A percentile compares a stretch with the other conserved stretches of the same genome.
phyloP scores from a whole-genome alignment of 164 flowering plant species.

The Amborella trichopoda region DNA sequence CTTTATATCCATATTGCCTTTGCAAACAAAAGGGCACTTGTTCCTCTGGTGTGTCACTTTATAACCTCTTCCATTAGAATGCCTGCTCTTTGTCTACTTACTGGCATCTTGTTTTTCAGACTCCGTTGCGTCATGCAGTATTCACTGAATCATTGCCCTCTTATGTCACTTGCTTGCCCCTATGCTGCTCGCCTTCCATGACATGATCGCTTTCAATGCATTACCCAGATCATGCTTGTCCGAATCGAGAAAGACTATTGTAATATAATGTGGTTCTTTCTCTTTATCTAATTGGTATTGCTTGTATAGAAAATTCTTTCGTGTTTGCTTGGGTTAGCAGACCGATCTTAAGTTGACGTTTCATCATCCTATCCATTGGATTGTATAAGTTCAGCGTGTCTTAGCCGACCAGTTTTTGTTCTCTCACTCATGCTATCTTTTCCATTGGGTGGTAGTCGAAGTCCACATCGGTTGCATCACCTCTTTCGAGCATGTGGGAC shows the following conservation, averaged over 20 bases:
- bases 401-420: conserved; percentile 1
- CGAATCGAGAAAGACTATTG: no score
- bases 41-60: background rate
- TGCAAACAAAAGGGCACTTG: conserved; percentile 1
- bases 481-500: no score
- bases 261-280: background rate
- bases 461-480: no score
- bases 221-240: conserved; percentile 1
- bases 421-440: background rate
- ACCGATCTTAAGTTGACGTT: background rate
- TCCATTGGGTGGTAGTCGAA: no score
- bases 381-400: background rate
- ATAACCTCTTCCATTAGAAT: background rate
- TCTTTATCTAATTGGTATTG: background rate
- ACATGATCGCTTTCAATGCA: conserved; percentile 1
- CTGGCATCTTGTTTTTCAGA: background rate
- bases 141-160: no score
- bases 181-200: conserved; percentile 1
- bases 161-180: background rate
- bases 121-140: conserved; percentile 1
- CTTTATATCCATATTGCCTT: background rate
- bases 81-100: no score
- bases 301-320: background rate
- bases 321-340: no score
- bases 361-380: background rate